phyloP scores from a whole-genome alignment of 257 asterid species.

The Solanum chmielewskii region DNA sequence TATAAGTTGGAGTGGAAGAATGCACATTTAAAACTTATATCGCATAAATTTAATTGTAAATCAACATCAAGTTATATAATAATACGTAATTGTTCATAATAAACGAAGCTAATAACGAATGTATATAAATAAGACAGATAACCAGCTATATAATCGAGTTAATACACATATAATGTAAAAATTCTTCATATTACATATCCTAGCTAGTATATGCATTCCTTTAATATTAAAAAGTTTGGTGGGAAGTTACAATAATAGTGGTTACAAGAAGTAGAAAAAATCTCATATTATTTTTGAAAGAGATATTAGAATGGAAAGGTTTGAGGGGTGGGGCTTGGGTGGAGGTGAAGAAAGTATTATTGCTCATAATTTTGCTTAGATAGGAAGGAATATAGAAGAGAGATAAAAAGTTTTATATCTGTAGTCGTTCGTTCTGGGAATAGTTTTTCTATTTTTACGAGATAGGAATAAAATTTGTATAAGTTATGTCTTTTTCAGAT shows the following conservation, averaged over 20 bases:
- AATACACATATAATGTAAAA: too few species aligned
- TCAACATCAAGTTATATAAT: not conserved
- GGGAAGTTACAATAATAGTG: conserved; percentile 1
- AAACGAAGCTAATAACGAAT: not conserved
- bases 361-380: not conserved
- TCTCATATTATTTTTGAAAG: not conserved
- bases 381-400: not conserved
- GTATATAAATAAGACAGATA: too few species aligned
- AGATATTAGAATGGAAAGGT: not conserved
- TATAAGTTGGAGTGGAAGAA: not conserved
- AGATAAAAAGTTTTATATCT: too few species aligned
- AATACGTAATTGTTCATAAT: not conserved
- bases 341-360: not conserved
- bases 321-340: not conserved
- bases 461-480: too few species aligned
- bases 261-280: not conserved
- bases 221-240: not conserved
- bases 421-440: too few species aligned
- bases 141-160: too few species aligned
- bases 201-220: not conserved
- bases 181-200: too few species aligned
- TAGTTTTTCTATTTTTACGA: too few species aligned
- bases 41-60: not conserved
- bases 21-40: not conserved
- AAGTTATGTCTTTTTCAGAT: too few species aligned